A percentile compares a stretch with the other conserved stretches of the same genome.
Conservation (phyloP, 139 green algal genomes). For the Picochlorum sp. region DNA sequence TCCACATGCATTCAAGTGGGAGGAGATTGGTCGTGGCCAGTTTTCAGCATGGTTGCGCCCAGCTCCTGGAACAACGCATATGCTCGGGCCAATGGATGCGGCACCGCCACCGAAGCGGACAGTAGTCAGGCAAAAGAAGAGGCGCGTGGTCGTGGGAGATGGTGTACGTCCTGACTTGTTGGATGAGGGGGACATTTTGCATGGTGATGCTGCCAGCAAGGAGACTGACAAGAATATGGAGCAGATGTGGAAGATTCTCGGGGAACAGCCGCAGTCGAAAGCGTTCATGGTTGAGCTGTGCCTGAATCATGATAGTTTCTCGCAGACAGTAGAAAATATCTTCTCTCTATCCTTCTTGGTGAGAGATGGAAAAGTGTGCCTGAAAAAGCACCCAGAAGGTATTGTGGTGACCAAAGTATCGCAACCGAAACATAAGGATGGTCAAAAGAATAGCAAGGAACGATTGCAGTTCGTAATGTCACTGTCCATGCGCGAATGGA, state of each 20-base stretch:
- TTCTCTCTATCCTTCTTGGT: slow-evolving; percentile 82
- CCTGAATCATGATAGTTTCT: slow-evolving; percentile 58
- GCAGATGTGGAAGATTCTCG: slow-evolving; percentile 53
- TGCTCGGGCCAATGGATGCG: slow-evolving; percentile 41
- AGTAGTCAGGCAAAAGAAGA: slow-evolving; percentile 14
- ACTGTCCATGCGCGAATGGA: slow-evolving; percentile 45
- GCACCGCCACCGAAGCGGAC: slow-evolving; percentile 27
- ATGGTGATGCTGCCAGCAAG: slow-evolving; percentile 35
- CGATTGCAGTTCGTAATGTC: slow-evolving; percentile 48
- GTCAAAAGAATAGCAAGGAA: slow-evolving; percentile 7
- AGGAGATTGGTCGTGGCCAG: slow-evolving; percentile 17
- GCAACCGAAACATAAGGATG: not conserved
- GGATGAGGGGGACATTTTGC: slow-evolving; percentile 14
- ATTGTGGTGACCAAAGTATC: slow-evolving; percentile 12
- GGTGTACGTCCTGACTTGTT: slow-evolving; percentile 17
- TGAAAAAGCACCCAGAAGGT: slow-evolving; percentile 27
- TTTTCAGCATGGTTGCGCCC: slow-evolving; percentile 19
- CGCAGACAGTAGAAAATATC: slow-evolving; percentile 80
- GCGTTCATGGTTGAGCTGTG: slow-evolving; percentile 50
- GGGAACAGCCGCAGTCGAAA: not conserved
- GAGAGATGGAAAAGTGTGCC: slow-evolving; percentile 29
- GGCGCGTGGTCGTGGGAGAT: slow-evolving; percentile 13
- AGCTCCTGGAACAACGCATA: slow-evolving; percentile 31
- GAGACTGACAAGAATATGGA: slow-evolving; percentile 72
- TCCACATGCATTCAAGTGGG: slow-evolving; percentile 46